Base-by-base conservation (phyloP, 345 rosid genomes). In the Theobroma cacao region DNA sequence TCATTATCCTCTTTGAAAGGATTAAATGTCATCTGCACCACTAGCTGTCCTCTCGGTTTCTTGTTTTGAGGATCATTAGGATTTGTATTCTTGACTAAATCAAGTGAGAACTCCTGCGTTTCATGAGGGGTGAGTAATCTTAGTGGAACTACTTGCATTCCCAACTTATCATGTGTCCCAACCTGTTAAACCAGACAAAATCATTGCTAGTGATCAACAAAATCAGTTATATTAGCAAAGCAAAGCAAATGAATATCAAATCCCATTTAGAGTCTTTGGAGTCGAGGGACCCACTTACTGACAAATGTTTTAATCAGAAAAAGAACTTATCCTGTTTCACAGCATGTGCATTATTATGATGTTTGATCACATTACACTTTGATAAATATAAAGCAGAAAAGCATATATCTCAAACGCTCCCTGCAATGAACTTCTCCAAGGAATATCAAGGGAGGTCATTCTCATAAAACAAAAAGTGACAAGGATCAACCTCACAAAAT, bases 111-210 rank as follows among this genome's bases (percentile, higher is more conserved):
- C 64, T 73, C 78, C 61, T 81, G 78, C 0, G 84, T 79, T 65
- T 85, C 84, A 41, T 84, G 72, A 14, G 86, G 81, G 24, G 53
- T 53, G 28, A 90, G 76, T 33, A 36, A 53, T n/a, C 69, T 79
- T 36, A 87, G 76, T n/a, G 90, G 86, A 81, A 88, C 83, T 34
- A 81, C 75, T 72, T 90, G 88, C 87, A 85, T 84, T 50, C 91
- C 93, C 81, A 88, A 64, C 82, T 84, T 85, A 84, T 88, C 87
- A 59, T 88, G 93, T 47, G 83, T 15, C 30, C 93, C 89, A 65
- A 88, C 73, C 90, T 87, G 86, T 56, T 70, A 75, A 38, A 59
- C 48, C 24, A 68, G 26, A 53, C 52, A 66, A 58, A 68, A 36
- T 36, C 5, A 24, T 43, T 41, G 22, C 15, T 33, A 5, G 10